Percentiles rank a stretch among this genome's conserved stretches.
Conservation (phyloP, 78 protist species). For the Andalucia godoyi region DNA sequence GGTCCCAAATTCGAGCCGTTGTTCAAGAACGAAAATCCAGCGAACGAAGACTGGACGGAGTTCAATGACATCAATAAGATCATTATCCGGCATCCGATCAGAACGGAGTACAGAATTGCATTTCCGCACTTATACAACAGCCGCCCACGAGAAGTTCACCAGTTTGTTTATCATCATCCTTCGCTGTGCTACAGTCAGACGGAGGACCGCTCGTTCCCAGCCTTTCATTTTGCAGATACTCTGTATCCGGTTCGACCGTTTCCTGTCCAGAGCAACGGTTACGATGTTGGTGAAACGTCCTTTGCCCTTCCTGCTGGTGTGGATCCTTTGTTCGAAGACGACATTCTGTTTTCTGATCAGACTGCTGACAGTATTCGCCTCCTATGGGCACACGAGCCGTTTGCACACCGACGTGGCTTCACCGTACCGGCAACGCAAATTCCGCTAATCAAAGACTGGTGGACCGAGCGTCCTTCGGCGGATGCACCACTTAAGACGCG, state of each 20-base stretch:
- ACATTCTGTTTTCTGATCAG: constrained; percentile 68
- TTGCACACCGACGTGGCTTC: constrained; percentile 75
- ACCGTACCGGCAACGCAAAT: constrained; percentile 89
- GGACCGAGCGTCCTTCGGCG: constrained; percentile 89
- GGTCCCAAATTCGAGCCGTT: constrained; percentile 99
- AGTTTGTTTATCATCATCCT: constrained; percentile 79
- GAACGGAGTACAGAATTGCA: constrained; percentile 95
- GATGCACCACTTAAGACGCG: constrained; percentile 91
- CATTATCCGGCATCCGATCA: constrained; percentile 87
- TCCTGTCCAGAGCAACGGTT: constrained; percentile 28
- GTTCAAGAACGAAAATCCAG: constrained; percentile 74
- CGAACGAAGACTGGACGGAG: constrained; percentile 97
- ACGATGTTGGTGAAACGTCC: neutral
- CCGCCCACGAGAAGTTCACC: constrained; percentile 82
- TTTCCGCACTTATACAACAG: constrained; percentile 96
- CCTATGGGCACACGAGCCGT: constrained; percentile 95
- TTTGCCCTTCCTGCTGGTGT: constrained; percentile 41
- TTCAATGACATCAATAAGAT: constrained; percentile 97
- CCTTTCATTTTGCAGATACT: too few species aligned
- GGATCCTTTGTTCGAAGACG: constrained; percentile 37
- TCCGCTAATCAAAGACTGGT: constrained; percentile 94
- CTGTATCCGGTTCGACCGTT: too few species aligned
- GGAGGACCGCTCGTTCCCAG: constrained; percentile 88
- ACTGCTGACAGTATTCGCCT: constrained; percentile 88
- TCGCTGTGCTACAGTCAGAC: constrained; percentile 59